Evolutionary conservation across 768 basidiomycete genomes (phyloP), one percentile per base, ranked within the genome.

Genomic region (Tulasnella sp.): DNA sequence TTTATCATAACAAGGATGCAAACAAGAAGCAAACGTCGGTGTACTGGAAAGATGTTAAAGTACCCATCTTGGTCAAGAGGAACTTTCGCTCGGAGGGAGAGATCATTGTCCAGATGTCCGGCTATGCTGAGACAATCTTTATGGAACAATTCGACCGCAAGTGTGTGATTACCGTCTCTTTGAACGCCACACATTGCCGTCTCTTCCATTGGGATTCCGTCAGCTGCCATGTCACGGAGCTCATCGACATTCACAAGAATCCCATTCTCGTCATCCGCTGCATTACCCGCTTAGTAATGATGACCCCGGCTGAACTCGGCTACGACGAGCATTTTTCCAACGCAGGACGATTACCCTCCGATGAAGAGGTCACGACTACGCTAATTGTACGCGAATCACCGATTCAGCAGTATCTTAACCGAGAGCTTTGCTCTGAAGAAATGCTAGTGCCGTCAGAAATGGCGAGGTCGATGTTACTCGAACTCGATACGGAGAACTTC

Each of bases 131-230:
- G 2, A 46, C 40, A 3, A 36, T 48, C 27, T 21, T 48, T 10
- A 75, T 27, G 39, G 75, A 75, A 42, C 75, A 48, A 56, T 24
- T n/a, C 24, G 75, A 75, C 6, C 75, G 75, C 46, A 75, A 75
- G 9, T 75, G n/a, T 44, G 39, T 9, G n/a, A 48, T 75, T 27
- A 31, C 75, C 44, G 40, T 48, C 21, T 31, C 44, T 9, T 21
- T 75, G 42, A 42, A 24, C 46, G n/a, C 39, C 16, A 75, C 75
- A 10, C n/a, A 75, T 19, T 75, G 75, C 24, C 75, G 44, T 12
- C 24, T 75, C 5, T 74, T 40, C 40, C 74, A 46, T 16, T 36
- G 74, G 74, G 74, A 74, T 42, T 36, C 36, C 6, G 39, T 46
- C 16, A 40, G 36, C 14, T 74, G 21, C 39, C 74, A 74, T 42